Evolutionary conservation across 2,329 filamentous ascomycete species (phyloP), one percentile per base, ranked within the genome.

Genomic region (Celoporthe dispersa): DNA sequence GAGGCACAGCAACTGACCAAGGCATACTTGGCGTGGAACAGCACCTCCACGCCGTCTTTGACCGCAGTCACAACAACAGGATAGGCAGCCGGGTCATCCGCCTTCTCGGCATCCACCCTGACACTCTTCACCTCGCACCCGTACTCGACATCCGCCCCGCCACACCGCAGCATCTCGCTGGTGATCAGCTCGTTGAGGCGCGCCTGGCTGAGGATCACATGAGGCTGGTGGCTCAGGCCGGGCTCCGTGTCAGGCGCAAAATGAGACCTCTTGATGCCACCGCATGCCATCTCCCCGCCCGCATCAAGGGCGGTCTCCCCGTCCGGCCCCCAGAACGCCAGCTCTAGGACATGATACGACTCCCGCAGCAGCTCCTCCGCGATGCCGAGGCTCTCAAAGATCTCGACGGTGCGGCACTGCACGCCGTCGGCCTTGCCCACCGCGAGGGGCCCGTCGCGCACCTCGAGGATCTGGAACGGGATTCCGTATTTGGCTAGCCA

Each of bases 361-460:
- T 89, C 87, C 44, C 82, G 81, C 39, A 89, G 81, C 37, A 90
- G 79, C 25, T 83, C 79, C 61, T 87, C 86, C 1, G 83, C 81
- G 3, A 90, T 81, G 0, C 83, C 85, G 41, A 90, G 87, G 60
- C 85, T 87, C 74, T 90, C 87, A 65, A 89, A 88, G 31, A 90
- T 84, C 76, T 90, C 88, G 19, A 90, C 86, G 0, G 87, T 88
- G 1, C 87, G 86, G 68, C 84, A 86, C 77, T 89, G 87, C 25
- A 89, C 85, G 1, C 88, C 87, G 71, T 92, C 90, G 19, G 90
- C 90, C 77, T 91, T 88, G 2, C 89, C 89, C 61, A 84, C 81
- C 55, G 81, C 75, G 64, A 91, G 81, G 0, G 86, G 87, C 0
- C 87, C 88, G 3, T 78, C 70, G 6, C 86, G 84, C 7, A 82